Evolutionary conservation across 2,329 filamentous ascomycete species (phyloP).

Genomic region (Beauveria medogensis): DNA sequence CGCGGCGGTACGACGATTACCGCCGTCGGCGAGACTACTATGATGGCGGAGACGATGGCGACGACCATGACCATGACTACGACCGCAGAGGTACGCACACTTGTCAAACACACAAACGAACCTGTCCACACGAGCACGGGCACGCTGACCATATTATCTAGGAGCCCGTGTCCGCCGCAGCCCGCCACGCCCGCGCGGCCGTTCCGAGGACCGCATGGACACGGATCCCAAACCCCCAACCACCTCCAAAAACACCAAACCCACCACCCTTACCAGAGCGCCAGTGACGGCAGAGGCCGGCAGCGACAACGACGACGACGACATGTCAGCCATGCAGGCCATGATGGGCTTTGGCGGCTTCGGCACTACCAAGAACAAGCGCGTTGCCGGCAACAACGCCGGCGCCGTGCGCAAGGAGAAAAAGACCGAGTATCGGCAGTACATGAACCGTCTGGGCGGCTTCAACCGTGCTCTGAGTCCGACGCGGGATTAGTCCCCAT

Average conservation of each 20-base stretch:
- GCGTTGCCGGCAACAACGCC: conserved; percentile 79
- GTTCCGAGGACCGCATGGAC: conserved; percentile 17
- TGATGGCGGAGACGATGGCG: conserved; percentile 22
- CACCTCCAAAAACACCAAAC: background rate
- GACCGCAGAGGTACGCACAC: conserved; percentile 12
- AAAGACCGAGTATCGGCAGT: conserved; percentile 91
- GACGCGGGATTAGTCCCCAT: conserved; percentile 22
- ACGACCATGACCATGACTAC: conserved; percentile 22
- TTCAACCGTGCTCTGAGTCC: conserved; percentile 74
- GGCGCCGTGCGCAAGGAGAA: conserved; percentile 84
- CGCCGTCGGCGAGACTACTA: conserved; percentile 18
- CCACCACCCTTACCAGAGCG: conserved; percentile 14
- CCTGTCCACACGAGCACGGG: no score
- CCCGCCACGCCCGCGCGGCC: background rate
- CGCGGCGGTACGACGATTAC: conserved; percentile 21
- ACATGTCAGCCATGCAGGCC: conserved; percentile 65
- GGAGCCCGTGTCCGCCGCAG: conserved; percentile 3
- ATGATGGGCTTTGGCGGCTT: conserved; percentile 90
- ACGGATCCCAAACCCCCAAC: conserved; percentile 19
- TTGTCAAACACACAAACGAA: background rate
- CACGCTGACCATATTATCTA: background rate
- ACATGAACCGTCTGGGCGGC: conserved; percentile 81
- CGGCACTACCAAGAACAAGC: conserved; percentile 77
- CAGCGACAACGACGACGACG: conserved; percentile 44
- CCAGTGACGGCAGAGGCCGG: conserved; percentile 10